Percentiles rank a stretch among this genome's conserved stretches.
Conservation (phyloP, 495 filamentous ascomycete species). For the Aspergillus ostianus region DNA sequence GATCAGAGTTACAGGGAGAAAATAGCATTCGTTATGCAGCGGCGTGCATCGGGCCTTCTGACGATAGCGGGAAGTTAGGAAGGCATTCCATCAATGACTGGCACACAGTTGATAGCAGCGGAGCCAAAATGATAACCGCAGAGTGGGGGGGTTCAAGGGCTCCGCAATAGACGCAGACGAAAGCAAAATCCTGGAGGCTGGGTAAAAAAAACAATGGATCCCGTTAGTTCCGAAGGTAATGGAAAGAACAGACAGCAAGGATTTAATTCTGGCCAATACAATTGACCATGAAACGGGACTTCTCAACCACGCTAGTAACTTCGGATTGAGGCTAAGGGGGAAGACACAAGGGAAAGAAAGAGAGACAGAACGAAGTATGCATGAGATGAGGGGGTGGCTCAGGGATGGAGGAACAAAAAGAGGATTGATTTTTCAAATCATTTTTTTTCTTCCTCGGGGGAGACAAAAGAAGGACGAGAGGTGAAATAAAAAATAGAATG, state of each 20-base stretch:
- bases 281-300: background rate
- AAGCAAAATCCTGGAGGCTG: slow-evolving; percentile 27
- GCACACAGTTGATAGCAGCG: slow-evolving; percentile 23
- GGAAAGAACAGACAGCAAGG: slow-evolving; percentile 18
- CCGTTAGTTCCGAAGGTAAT: slow-evolving; percentile 16
- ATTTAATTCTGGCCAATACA: slow-evolving; percentile 6
- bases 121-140: slow-evolving; percentile 27
- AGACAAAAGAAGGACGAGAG: background rate
- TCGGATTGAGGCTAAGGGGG: background rate
- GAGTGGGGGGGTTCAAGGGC: slow-evolving; percentile 25
- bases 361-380: background rate
- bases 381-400: background rate
- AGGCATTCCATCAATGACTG: slow-evolving; percentile 24
- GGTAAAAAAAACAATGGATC: slow-evolving; percentile 15
- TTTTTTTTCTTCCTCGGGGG: background rate
- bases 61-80: slow-evolving; percentile 26
- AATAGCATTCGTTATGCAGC: slow-evolving; percentile 3
- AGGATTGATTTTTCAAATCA: background rate
- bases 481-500: background rate
- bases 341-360: background rate
- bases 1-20: background rate
- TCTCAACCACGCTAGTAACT: background rate
- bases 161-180: slow-evolving; percentile 27
- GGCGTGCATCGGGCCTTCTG: slow-evolving; percentile 25
- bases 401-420: background rate